Conservation (phyloP, 768 basidiomycete species). For the Serendipita sp. region DNA sequence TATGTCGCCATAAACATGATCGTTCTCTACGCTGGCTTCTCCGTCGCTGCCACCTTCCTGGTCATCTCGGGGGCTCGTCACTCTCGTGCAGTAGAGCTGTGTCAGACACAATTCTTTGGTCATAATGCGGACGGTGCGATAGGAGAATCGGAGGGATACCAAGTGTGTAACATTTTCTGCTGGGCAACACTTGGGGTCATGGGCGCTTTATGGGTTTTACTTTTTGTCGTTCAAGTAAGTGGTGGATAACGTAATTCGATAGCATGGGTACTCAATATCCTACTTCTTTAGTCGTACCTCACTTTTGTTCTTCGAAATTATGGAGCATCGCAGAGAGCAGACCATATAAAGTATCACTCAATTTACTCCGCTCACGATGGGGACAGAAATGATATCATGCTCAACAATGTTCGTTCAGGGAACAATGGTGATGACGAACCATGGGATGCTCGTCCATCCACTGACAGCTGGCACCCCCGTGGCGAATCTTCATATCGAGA, state of each 20-base stretch:
- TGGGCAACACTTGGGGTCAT: constrained; percentile 89
- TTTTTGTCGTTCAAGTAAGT: constrained; percentile 61
- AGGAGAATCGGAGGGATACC: constrained; percentile 33
- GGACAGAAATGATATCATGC: constrained; percentile 33
- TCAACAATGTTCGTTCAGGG: constrained; percentile 29
- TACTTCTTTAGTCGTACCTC: constrained; percentile 32
- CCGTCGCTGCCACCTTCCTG: constrained; percentile 65
- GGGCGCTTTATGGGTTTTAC: constrained; percentile 70
- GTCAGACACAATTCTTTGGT: constrained; percentile 25
- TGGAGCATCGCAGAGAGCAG: constrained; percentile 52
- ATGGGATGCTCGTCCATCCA: constrained; percentile 50
- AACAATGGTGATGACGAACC: constrained; percentile 10
- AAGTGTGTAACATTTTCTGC: constrained; percentile 75
- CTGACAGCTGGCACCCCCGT: constrained; percentile 14
- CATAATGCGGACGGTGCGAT: constrained; percentile 5
- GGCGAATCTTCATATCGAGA: not conserved
- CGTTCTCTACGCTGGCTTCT: constrained; percentile 42
- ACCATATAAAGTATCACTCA: constrained; percentile 65
- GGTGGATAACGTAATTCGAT: constrained; percentile 11
- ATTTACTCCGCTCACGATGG: constrained; percentile 25
- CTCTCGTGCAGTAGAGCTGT: constrained; percentile 46
- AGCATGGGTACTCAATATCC: constrained; percentile 25
- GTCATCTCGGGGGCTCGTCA: constrained; percentile 68
- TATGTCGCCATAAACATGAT: constrained; percentile 53
- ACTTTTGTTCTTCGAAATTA: constrained; percentile 42